Base-by-base conservation (phyloP, 2,329 filamentous ascomycete species). In the Xylaria sp. region DNA sequence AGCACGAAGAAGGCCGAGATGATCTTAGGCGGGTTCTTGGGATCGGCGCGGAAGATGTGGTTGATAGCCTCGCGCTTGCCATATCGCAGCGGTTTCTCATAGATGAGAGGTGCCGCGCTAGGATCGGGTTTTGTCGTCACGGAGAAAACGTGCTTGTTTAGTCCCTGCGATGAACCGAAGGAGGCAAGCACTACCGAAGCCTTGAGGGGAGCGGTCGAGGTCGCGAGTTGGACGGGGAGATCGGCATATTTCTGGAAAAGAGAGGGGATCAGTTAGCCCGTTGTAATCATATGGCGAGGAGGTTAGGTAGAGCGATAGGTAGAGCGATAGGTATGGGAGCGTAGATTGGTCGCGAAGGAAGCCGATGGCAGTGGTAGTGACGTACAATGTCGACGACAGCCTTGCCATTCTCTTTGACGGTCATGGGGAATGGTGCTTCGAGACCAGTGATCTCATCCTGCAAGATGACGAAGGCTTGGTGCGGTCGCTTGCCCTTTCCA, bases 401-500 rank as follows among this genome's bases (percentile, higher is more conserved):
- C 83, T 97, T 97, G 73, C 96, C 96, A 76, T 86, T 93, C 10
- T 96, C 92, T 84, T 97, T 97, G 57, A 97, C 84, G 12, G 84
- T 90, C 75, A 99, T 86, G 1, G 94, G 90, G 76, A 95, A 97
- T 0, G 94, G 94, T 27, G 94, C 91, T 81, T 98, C 94, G 55
- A 99, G 85, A 42, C 93, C 93, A 12, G 90, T 91, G 13, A 85
- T 83, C 12, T 86, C 83, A 75, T 98, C 94, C 75, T 88, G 90
- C 66, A 99, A 82, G 18, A 96, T 86, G 63, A 99, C 86, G 84
- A 98, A 98, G 5, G 94, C 94, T 82, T 99, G 96, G 82, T 99
- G 96, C 75, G 96, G 93, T 73, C 92, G 90, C 85, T 94, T 95
- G 55, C 88, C 87, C 75, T 90, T 91, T 81, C 90, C 90, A 78